Percentiles rank a stretch among this genome's conserved stretches.
Conservation (phyloP, 805 yeast genomes). For the Starmerella sp. region DNA sequence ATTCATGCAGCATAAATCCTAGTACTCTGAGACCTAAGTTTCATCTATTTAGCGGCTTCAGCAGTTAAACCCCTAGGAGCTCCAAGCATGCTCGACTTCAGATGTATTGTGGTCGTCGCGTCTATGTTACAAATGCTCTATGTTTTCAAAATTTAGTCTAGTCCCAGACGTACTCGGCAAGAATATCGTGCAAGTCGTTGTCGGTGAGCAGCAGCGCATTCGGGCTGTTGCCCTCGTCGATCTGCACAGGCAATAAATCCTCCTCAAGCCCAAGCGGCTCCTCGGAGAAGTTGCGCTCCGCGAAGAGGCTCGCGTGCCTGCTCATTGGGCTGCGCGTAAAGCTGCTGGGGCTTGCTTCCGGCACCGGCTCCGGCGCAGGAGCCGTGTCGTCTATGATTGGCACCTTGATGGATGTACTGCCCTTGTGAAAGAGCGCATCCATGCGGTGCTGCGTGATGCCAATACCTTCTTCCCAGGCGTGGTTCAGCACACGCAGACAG, state of each 20-base stretch:
- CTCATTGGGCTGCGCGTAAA: neutral
- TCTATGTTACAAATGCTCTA: too few species aligned
- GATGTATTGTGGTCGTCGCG: too few species aligned
- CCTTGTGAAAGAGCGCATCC: slow-evolving; percentile 28
- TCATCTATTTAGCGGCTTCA: too few species aligned
- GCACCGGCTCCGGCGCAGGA: neutral
- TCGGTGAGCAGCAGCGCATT: slow-evolving; percentile 1
- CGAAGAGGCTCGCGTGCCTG: neutral
- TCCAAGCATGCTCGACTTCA: too few species aligned
- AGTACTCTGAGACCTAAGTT: too few species aligned
- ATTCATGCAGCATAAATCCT: neutral
- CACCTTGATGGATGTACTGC: slow-evolving; percentile 14
- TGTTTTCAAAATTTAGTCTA: neutral
- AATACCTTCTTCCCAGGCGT: slow-evolving; percentile 31
- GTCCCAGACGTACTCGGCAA: slow-evolving; percentile 13
- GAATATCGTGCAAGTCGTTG: slow-evolving; percentile 15
- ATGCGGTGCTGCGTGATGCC: slow-evolving; percentile 29
- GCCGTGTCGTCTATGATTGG: slow-evolving; percentile 7
- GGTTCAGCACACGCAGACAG: slow-evolving; percentile 26
- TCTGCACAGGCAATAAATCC: neutral
- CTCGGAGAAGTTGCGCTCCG: neutral
- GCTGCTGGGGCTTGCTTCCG: neutral
- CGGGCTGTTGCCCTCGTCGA: neutral
- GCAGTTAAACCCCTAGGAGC: too few species aligned
- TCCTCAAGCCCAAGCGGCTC: slow-evolving; percentile 15